Percentiles rank a stretch among this genome's conserved stretches.
Evolutionary conservation across 2,329 filamentous ascomycete species (phyloP).

Genomic region (Xylariaceae sp.): DNA sequence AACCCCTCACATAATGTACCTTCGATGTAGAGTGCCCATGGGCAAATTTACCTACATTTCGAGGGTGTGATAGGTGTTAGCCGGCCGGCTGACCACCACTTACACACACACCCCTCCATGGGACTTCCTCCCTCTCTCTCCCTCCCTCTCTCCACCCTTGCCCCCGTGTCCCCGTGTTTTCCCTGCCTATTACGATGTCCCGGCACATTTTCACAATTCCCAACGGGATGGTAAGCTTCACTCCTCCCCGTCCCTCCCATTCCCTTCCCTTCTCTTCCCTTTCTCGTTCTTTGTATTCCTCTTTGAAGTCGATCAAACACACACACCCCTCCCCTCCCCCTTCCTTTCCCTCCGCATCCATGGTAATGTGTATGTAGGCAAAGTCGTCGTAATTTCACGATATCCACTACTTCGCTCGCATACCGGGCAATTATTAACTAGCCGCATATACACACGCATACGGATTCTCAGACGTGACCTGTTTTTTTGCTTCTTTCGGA

Average conservation of each 20-base stretch:
- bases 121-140: background rate
- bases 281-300: background rate
- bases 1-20: background rate
- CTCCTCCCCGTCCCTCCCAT: background rate
- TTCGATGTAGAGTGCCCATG: background rate
- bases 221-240: background rate
- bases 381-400: no score
- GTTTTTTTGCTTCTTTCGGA: background rate
- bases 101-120: background rate
- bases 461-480: background rate
- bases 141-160: no score
- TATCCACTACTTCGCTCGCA: background rate
- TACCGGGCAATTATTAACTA: background rate
- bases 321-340: background rate
- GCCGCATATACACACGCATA: background rate
- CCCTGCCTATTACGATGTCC: background rate
- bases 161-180: no score
- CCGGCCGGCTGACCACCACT: background rate
- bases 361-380: no score
- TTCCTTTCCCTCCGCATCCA: background rate
- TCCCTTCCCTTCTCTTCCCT: background rate
- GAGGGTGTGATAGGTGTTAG: background rate
- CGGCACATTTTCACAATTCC: background rate
- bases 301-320: no score
- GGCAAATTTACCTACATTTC: background rate